Base-by-base conservation (phyloP, 2,329 filamentous ascomycete genomes). In the Pseudocercospora fuligena region DNA sequence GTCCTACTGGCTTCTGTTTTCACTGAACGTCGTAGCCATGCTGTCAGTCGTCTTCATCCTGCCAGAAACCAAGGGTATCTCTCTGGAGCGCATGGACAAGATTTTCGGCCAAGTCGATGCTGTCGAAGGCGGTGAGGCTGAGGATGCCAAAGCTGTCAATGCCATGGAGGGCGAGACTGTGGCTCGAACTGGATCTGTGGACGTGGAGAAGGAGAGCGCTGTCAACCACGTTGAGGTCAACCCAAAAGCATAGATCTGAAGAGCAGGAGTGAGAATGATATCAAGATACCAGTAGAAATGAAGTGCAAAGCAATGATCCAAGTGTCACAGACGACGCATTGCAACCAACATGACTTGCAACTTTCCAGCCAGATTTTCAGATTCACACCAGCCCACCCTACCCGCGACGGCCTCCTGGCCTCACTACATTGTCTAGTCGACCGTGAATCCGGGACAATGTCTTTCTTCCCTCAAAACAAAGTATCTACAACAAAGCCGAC, bases 1-100 rank as follows among this genome's bases (percentile, higher is more conserved):
- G 63, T 77, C 75, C 56, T 82, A 81, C 66, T 82, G 80, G 79
- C 67, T 82, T 4, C 67, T 81, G 6, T 80, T 81, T 56, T 68
- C 70, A 1, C 70, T 82, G 5, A 82, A 82, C 67, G 71, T 78
- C 33, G 71, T 76, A 47, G 78, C 78, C 9, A 51, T 79, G 62
- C 73, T 79, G 53, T 89, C 89, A 72, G 86, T 88, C 59, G 89
- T 83, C 81, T 87, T 90, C 80, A 85, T 89, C 23, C 36, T 90
- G 19, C 90, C 90, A 0, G 90, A 92, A 78, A 92, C 89, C 8
- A 92, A 92, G 80, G 89, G 89, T 23, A 68, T 74, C 49, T 67
- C 64, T 60, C 63, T 75, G 5, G 73, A 75, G 63, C 58, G 73
- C 3, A 75, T 75, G 73, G 70, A 74, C 54, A 66, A 66, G 46